These are phyloP conservation scores for Trichoderma citrinoviride DNA, from an alignment of 2,329 filamentous ascomycete species.

Conservation along the genomic window DNA sequence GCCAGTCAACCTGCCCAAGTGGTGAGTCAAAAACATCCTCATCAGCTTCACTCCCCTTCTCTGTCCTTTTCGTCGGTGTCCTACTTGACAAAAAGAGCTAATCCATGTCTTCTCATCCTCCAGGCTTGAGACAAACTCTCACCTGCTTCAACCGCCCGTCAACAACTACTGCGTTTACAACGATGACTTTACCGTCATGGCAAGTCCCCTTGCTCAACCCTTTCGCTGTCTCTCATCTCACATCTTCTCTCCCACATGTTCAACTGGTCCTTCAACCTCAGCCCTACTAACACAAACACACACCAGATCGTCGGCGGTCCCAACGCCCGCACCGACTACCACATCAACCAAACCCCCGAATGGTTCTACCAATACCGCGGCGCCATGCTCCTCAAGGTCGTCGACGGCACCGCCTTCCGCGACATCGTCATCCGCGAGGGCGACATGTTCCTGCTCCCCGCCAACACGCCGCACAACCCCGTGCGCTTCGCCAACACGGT, in stretches of 20 bases:
- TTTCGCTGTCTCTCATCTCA: background rate
- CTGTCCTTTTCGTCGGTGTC: background rate
- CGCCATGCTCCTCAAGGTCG: slow-evolving; percentile 88
- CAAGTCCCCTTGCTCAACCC: slow-evolving; percentile 31
- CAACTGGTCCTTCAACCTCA: background rate
- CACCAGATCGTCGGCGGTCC: slow-evolving; percentile 84
- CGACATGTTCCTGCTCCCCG: slow-evolving; percentile 87
- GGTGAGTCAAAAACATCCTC: slow-evolving; percentile 41
- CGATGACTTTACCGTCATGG: slow-evolving; percentile 78
- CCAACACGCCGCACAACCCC: slow-evolving; percentile 95
- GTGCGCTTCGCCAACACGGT: slow-evolving; percentile 91
- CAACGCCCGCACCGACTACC: slow-evolving; percentile 95
- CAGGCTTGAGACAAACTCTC: slow-evolving; percentile 88
- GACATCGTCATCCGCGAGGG: slow-evolving; percentile 91
- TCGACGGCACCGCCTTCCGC: slow-evolving; percentile 69
- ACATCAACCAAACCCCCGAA: slow-evolving; percentile 94
- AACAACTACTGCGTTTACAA: slow-evolving; percentile 99
- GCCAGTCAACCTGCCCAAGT: slow-evolving; percentile 58
- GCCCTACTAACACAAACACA: background rate
- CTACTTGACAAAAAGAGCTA: background rate
- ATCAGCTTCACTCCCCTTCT: background rate
- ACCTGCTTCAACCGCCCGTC: slow-evolving; percentile 88
- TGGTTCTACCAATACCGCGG: slow-evolving; percentile 98
- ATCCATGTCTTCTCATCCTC: background rate
- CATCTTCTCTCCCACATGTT: background rate